Base-by-base conservation (phyloP, 2,329 filamentous ascomycete species). In the Aspergillus novoparasiticus region DNA sequence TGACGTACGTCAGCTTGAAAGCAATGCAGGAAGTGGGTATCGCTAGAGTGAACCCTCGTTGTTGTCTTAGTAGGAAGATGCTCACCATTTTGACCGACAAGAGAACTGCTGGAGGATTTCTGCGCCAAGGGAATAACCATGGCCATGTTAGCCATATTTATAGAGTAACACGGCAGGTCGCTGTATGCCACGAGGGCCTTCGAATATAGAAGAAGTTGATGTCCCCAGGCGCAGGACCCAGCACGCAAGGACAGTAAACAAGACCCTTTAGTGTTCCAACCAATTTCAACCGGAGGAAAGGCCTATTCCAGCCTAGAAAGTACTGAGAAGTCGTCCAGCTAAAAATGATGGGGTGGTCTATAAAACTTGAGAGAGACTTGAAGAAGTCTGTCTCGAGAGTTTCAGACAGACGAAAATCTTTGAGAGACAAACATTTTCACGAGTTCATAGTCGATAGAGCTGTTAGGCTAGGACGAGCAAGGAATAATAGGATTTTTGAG, bases 101-200 rank as follows among this genome's bases (percentile, higher is more conserved):
- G 63, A 43, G 59, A 61, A 53, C 62, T 65, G 60, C 68, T 69
- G 26, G 61, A 60, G 54, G n/a, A 58, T 10, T 68, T 68, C 32
- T 64, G 57, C 4, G 56, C 48, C 55, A 69, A 62, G 21, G 69
- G 69, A 21, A 59, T 55, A 45, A 65, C 58, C 69, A 68, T 71
- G 19, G 57, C 58, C 48, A 55, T 50, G 34, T 43, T 23, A 23
- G 48, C 28, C 34, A 48, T 46, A n/a, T 53, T n/a, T 46, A 60
- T 55, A 4, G 8, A n/a, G 34, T 51, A 32, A 30, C 48, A 21
- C 14, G 9, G 28, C 26, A 50, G 46, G 26, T 50, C 26, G 30
- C 26, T 34, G 16, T 32, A 32, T 34, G 26, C 48, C 16, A 6
- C 23, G 8, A 3, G 12, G 16, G 26, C 26, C 46, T 30, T 28